Evolutionary conservation across 2,329 filamentous ascomycete genomes (phyloP), one percentile per base, ranked within the genome.

Genomic region (Colletotrichum noveboracense): DNA sequence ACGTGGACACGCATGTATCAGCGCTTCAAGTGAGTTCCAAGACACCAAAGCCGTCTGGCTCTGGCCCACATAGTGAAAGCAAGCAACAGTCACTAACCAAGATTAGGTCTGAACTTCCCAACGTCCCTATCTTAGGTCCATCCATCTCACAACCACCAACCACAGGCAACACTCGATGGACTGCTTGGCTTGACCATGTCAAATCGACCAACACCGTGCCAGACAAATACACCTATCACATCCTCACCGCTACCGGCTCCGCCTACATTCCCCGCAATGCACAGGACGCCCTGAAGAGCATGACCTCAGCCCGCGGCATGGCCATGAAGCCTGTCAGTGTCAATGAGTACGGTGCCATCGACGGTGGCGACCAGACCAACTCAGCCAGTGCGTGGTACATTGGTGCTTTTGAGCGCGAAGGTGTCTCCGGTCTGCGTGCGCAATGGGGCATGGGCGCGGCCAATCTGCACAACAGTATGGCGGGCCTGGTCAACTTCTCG

Each of bases 1-100:
- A 66, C 66, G 36, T 77, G 71, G 68, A 65, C 58, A 14, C 68
- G 71, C 16, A 73, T 71, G 14, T 74, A 71, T 30, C 38, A 62
- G 32, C 48, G 58, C 26, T 64, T 77, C 30, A 38, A 65, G 52
- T 66, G 32, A 65, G 70, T 43, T 28, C 43, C 4, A 52, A 52
- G 6, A 52, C n/a, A 21, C n/a, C 43, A 52, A 52, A 52, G n/a
- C n/a, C n/a, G 1, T 13, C n/a, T 7, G 0, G 6, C 2, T n/a
- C 38, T 5, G 18, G 32, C 12, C 2, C 32, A 34, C 32, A 34
- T 34, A 1, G 12, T 34, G 32, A 34, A 34, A 34, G 32, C 32
- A 34, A 34, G 32, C 12, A 13, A 34, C 1, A 34, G 43, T 48
- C 43, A 13, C 6, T 52, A 13, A 21, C 2, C 43, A 52, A 52